Conservation (phyloP, 129 eudicot species). For the Erigeron canadensis region DNA sequence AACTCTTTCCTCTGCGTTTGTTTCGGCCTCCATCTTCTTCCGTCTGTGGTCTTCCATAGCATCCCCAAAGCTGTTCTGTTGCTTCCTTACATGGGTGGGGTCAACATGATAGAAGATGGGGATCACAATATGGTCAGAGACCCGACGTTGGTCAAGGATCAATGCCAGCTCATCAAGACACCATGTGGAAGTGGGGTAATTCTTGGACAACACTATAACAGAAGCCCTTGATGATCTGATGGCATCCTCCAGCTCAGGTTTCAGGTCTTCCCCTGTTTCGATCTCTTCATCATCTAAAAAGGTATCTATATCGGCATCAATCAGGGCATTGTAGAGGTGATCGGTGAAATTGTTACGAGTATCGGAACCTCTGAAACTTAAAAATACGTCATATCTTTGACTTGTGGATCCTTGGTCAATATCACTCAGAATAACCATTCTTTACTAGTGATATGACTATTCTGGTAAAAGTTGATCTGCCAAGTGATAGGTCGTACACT, state of each 20-base stretch:
- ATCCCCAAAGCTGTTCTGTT: not conserved
- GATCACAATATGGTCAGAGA: constrained; percentile 15
- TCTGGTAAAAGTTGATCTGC: too few species aligned
- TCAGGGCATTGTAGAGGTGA: constrained; percentile 20
- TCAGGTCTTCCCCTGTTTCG: constrained; percentile 14
- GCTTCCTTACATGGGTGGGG: constrained; percentile 20
- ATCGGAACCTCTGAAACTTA: constrained; percentile 21
- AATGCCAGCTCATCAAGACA: constrained; percentile 23
- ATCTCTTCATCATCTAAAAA: constrained; percentile 28
- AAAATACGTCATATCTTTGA: constrained; percentile 4
- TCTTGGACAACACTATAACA: constrained; percentile 17
- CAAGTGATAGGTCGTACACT: too few species aligned
- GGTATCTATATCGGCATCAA: constrained; percentile 10
- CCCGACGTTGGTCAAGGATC: constrained; percentile 18
- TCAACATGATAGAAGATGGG: constrained; percentile 22
- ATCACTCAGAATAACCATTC: constrained; percentile 17
- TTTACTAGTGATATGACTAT: too few species aligned
- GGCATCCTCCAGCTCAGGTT: constrained; percentile 23
- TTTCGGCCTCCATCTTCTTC: not conserved
- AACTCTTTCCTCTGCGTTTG: too few species aligned
- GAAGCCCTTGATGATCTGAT: constrained; percentile 14
- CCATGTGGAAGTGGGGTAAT: constrained; percentile 19
- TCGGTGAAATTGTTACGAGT: constrained; percentile 21
- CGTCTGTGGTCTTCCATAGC: constrained; percentile 9
- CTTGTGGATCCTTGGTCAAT: not conserved